Percentiles rank a stretch among this genome's conserved stretches.
phyloP scores from a whole-genome alignment of 306 rosid species.

The Prunus fruticosa region DNA sequence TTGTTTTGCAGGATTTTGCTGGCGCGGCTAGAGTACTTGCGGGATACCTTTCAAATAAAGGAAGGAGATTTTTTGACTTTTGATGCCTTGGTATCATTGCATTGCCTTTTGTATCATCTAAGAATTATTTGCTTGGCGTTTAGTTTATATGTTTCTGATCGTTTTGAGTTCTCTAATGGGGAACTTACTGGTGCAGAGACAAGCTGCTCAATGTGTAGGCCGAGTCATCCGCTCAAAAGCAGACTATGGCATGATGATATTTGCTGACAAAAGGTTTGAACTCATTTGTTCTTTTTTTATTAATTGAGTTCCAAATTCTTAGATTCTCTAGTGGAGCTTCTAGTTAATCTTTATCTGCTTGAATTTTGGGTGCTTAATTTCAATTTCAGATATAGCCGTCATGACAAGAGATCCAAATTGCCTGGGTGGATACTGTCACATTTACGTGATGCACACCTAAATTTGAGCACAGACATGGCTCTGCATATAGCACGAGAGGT shows the following conservation, averaged over 20 bases:
- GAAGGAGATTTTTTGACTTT: constrained; percentile 94
- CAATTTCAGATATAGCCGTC: constrained; percentile 80
- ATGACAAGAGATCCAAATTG: constrained; percentile 91
- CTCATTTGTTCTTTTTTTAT: background rate
- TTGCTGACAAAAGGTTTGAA: constrained; percentile 87
- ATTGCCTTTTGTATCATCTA: constrained; percentile 9
- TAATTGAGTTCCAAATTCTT: background rate
- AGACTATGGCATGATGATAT: constrained; percentile 98
- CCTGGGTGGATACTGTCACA: constrained; percentile 95
- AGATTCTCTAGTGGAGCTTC: background rate
- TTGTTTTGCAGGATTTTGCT: constrained; percentile 72
- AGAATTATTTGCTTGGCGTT: constrained; percentile 8
- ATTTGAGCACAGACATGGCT: constrained; percentile 99
- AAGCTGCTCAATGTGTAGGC: constrained; percentile 98
- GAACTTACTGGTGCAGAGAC: constrained; percentile 59
- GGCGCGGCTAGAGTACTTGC: constrained; percentile 75
- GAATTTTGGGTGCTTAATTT: background rate
- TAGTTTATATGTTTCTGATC: constrained; percentile 3
- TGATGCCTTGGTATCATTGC: constrained; percentile 76
- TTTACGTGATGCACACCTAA: constrained; percentile 89
- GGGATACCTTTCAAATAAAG: constrained; percentile 89
- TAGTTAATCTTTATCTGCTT: background rate
- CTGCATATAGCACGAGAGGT: constrained; percentile 93
- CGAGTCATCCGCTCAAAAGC: constrained; percentile 96
- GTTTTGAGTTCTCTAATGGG: constrained; percentile 5